A percentile compares a stretch with the other conserved stretches of the same genome.
phyloP scores from a whole-genome alignment of 2,329 filamentous ascomycete genomes.

The Hymenoscyphus repandus region DNA sequence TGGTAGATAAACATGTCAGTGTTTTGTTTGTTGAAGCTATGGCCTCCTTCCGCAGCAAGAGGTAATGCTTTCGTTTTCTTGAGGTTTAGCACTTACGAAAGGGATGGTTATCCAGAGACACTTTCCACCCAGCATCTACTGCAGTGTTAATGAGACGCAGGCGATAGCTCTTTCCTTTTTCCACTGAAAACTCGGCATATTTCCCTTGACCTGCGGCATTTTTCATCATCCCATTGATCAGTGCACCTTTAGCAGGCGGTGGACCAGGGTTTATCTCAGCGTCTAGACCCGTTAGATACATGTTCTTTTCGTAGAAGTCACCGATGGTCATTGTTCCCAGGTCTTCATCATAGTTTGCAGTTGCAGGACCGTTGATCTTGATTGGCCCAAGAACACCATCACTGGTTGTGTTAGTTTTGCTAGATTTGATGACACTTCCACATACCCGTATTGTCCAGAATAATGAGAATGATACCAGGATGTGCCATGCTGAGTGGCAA shows the following conservation, averaged over 20 bases:
- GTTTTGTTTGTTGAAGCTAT: neutral
- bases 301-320: constrained; percentile 10
- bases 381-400: constrained; percentile 34
- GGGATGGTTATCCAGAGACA: constrained; percentile 47
- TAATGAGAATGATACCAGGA: constrained; percentile 59
- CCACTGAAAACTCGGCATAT: constrained; percentile 19
- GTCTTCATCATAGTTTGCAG: constrained; percentile 54
- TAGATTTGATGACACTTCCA: neutral
- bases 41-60: neutral
- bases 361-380: constrained; percentile 55
- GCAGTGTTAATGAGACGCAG: constrained; percentile 42
- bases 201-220: constrained; percentile 9
- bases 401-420: constrained; percentile 9
- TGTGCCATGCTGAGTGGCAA: constrained; percentile 37
- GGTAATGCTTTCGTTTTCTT: neutral
- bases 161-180: constrained; percentile 37
- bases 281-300: constrained; percentile 25
- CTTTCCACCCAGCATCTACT: constrained; percentile 36
- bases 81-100: neutral
- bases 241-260: constrained; percentile 2
- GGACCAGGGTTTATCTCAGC: constrained; percentile 15
- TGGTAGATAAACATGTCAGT: neutral
- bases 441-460: constrained; percentile 29
- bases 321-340: constrained; percentile 40
- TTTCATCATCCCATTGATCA: constrained; percentile 17